These are phyloP conservation scores for Xerophyta viscosa DNA, from an alignment of 106 monocot species.

Conservation along the genomic window DNA sequence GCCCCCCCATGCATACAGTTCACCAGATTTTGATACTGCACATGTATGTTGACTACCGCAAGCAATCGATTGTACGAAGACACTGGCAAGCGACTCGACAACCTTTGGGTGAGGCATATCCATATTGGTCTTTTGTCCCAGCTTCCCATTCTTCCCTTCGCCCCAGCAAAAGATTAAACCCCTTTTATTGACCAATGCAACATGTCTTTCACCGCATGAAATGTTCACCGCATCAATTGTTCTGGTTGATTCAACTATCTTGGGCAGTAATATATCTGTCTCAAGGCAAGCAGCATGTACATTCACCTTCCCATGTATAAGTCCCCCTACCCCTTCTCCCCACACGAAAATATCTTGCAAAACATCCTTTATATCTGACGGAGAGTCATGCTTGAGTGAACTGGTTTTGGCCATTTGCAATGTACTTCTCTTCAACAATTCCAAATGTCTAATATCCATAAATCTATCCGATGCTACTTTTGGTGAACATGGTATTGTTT, in stretches of 20 bases:
- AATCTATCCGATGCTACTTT: slow-evolving; percentile 14
- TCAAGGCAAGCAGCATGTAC: neutral
- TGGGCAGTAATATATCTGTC: slow-evolving; percentile 41
- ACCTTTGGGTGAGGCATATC: slow-evolving; percentile 34
- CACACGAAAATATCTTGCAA: slow-evolving; percentile 68
- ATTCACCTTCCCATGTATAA: slow-evolving; percentile 16
- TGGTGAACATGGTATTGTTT: slow-evolving; percentile 27
- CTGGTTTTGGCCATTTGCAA: slow-evolving; percentile 16
- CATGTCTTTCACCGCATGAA: slow-evolving; percentile 54
- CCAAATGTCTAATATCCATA: slow-evolving; percentile 13
- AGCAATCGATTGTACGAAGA: slow-evolving; percentile 21
- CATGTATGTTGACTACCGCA: slow-evolving; percentile 40
- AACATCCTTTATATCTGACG: slow-evolving; percentile 15
- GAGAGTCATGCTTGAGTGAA: slow-evolving; percentile 7
- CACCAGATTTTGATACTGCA: slow-evolving; percentile 49
- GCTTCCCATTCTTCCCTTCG: slow-evolving; percentile 34
- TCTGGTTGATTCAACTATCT: slow-evolving; percentile 38
- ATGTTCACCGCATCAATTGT: slow-evolving; percentile 41
- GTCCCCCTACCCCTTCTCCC: slow-evolving; percentile 48
- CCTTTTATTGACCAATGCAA: slow-evolving; percentile 52
- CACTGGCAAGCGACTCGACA: slow-evolving; percentile 32
- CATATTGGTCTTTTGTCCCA: slow-evolving; percentile 39
- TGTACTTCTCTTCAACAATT: slow-evolving; percentile 9
- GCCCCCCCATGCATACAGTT: slow-evolving; percentile 54
- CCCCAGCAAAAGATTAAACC: slow-evolving; percentile 66